These are phyloP conservation scores for Apium graveolens DNA, from an alignment of 129 eudicot genomes.

Conservation along the genomic window DNA sequence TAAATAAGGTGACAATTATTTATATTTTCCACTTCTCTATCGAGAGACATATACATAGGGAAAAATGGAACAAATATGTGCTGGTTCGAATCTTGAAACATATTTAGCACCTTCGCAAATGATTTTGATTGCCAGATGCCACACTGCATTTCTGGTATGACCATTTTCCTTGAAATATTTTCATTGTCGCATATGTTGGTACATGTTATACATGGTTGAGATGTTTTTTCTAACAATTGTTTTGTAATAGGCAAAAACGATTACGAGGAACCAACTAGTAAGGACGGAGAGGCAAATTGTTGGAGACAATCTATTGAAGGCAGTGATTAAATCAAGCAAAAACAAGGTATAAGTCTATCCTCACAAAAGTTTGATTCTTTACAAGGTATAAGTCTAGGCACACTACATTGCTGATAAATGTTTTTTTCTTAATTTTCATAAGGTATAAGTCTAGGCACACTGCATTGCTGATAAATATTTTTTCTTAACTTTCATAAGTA, in stretches of 20 bases:
- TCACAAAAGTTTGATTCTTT: no score
- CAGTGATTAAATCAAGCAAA: neutral
- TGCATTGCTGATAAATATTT: neutral
- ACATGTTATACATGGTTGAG: neutral
- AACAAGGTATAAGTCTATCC: no score
- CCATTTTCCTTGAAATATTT: neutral
- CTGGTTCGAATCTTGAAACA: conserved; percentile 18
- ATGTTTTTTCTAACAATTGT: neutral
- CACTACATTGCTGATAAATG: no score
- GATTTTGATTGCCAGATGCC: neutral
- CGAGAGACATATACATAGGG: no score
- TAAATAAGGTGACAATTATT: no score
- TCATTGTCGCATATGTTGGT: neutral
- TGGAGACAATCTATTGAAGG: conserved; percentile 14
- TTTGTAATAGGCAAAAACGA: conserved; percentile 2
- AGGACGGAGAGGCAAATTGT: conserved; percentile 5
- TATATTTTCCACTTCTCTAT: no score
- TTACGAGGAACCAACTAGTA: conserved; percentile 8
- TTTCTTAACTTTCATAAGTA: neutral
- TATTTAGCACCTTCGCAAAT: conserved; percentile 7
- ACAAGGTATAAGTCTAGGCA: no score
- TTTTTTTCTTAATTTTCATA: no score
- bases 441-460: neutral
- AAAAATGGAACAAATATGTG: conserved; percentile 14
- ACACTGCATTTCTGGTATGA: conserved; percentile 3